Base-by-base conservation (phyloP, 345 rosid species). In the Pelargonium nanum region DNA sequence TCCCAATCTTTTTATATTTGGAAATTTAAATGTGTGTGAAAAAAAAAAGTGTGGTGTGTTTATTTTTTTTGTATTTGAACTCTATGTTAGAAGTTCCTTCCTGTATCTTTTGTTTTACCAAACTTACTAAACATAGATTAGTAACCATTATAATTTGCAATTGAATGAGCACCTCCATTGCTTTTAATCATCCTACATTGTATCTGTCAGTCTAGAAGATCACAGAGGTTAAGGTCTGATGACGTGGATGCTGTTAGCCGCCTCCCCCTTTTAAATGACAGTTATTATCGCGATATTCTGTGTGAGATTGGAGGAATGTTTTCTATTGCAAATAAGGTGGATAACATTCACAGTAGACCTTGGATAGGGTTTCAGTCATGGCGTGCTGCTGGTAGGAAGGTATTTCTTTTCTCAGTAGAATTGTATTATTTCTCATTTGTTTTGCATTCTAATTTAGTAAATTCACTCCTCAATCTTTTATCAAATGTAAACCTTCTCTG, bases 341-440 rank as follows among this genome's bases (percentile, higher is more conserved):
- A 94, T 74, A 77, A 77, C 74, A 78, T 90, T 77, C 99, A 94
- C 77, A 78, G 61, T 70, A 86, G 97, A 76, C 99, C 99, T 62
- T 94, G 99, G 99, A 94, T 94, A 71, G 99, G 99, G 57, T 93
- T 93, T 75, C 99, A 93, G 67, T 93, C 99, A 69, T 90, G 99
- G 99, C 94, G 75, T 68, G 87, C 97, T 72, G 78, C 92, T 66
- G 97, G 96, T 80, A 83, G 92, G 77, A 86, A 90, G 99, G 96
- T 93, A 89, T 65, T 72, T 72, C 58, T 70, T 66, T 53, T 48
- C 15, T 34, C 62, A 22, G 56, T 73, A 54, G 26, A n/a, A 20
- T 51, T 34, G 59, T 32, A 57, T 52, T 59, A 51, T 57, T 67
- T 25, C 48, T 67, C 23, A 30, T 6, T 55, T 26, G 50, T 57